Evolutionary conservation across 2,329 filamentous ascomycete genomes (phyloP).

Genomic region (Penicillium sumatraense): DNA sequence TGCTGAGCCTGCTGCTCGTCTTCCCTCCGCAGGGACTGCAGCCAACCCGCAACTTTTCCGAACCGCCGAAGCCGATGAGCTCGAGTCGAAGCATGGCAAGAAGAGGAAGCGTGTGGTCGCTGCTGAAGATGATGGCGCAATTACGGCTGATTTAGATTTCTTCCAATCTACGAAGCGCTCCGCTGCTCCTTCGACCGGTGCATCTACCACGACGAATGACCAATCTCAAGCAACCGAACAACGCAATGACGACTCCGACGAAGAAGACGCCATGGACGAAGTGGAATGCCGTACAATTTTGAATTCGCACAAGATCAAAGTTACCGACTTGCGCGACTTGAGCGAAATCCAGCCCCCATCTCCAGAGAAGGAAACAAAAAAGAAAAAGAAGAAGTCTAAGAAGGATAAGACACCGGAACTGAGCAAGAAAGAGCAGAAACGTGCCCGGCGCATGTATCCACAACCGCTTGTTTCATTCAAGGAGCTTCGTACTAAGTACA

Average conservation of each 20-base stretch:
- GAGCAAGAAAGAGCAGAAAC: constrained; percentile 55
- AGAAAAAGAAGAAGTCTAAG: constrained; percentile 63
- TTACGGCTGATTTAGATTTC: constrained; percentile 40
- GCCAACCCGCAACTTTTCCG: constrained; percentile 44
- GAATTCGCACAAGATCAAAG: constrained; percentile 81
- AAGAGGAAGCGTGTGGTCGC: constrained; percentile 44
- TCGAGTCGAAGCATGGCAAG: constrained; percentile 33
- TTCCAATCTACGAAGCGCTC: constrained; percentile 38
- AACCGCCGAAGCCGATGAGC: constrained; percentile 33
- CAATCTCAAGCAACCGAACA: constrained; percentile 20
- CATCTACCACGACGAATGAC: constrained; percentile 19
- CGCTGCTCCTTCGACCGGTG: constrained; percentile 20
- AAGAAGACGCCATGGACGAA: constrained; percentile 57
- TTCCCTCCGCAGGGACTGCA: constrained; percentile 48
- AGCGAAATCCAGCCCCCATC: constrained; percentile 37
- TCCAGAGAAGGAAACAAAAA: constrained; percentile 44
- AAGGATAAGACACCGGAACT: constrained; percentile 43
- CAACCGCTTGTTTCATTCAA: constrained; percentile 78
- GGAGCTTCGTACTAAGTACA: constrained; percentile 72
- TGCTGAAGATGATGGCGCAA: constrained; percentile 24
- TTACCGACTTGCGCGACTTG: constrained; percentile 70
- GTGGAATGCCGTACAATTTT: constrained; percentile 76
- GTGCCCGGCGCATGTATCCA: constrained; percentile 68
- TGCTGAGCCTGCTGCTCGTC: constrained; percentile 31
- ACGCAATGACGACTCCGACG: constrained; percentile 28